A percentile compares a stretch with the other conserved stretches of the same genome.
These are phyloP conservation scores for Komagataella kurtzmanii DNA, from an alignment of 805 yeast species.

Conservation along the genomic window DNA sequence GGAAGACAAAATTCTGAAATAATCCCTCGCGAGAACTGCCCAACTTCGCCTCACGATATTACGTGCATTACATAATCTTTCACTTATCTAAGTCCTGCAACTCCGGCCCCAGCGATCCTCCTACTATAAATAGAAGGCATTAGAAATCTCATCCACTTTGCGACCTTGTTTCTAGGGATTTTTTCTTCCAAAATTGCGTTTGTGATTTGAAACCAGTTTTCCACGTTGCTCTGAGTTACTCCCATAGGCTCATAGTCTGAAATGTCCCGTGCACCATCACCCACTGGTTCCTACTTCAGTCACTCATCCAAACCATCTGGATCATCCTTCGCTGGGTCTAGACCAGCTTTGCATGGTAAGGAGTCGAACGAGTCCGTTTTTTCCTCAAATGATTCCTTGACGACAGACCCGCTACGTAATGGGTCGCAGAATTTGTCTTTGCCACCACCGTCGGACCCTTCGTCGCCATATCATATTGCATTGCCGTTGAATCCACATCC, in stretches of 20 bases:
- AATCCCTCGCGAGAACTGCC: background rate
- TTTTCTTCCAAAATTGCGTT: background rate
- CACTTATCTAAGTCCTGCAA: background rate
- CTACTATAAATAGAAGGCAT: background rate
- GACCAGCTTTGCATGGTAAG: background rate
- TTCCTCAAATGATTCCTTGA: background rate
- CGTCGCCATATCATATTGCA: slow-evolving; percentile 22
- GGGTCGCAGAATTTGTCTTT: background rate
- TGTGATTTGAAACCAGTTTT: background rate
- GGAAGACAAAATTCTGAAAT: background rate
- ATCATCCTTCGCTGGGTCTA: background rate
- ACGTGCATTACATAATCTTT: background rate
- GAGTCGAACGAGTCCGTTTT: background rate
- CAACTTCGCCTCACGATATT: background rate
- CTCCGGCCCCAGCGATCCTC: background rate
- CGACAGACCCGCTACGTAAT: background rate
- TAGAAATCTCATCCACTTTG: background rate
- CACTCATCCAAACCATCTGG: background rate
- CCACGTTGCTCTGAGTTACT: background rate
- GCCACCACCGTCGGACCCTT: slow-evolving; percentile 16
- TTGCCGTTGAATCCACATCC: slow-evolving; percentile 19
- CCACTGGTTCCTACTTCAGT: background rate
- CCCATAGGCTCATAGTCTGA: background rate
- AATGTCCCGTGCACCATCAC: background rate
- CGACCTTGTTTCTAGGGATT: background rate